phyloP scores from a whole-genome alignment of 2,329 filamentous ascomycete genomes.

The Aspergillus persii region DNA sequence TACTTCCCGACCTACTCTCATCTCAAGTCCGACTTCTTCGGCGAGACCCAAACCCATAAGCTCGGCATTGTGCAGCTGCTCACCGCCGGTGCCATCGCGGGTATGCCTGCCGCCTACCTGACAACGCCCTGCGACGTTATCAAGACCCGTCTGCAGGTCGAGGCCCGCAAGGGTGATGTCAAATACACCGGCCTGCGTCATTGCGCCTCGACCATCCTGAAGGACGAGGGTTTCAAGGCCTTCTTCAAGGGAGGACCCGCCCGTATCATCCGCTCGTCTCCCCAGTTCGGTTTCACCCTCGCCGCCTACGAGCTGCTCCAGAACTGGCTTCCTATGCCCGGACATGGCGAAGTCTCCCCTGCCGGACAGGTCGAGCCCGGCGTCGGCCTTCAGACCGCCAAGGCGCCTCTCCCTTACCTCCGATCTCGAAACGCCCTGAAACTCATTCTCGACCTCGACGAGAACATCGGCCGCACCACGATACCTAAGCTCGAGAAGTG shows the following conservation, averaged over 20 bases:
- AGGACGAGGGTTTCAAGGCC: slow-evolving; percentile 89
- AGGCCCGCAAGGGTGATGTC: slow-evolving; percentile 91
- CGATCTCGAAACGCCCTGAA: slow-evolving; percentile 88
- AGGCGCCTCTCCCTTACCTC: slow-evolving; percentile 63
- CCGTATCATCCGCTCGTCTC: slow-evolving; percentile 89
- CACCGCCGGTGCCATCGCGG: slow-evolving; percentile 89
- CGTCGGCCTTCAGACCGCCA: slow-evolving; percentile 63
- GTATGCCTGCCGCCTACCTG: slow-evolving; percentile 89
- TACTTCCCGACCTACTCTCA: slow-evolving; percentile 98
- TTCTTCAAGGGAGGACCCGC: slow-evolving; percentile 99
- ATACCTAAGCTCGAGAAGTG: slow-evolving; percentile 47
- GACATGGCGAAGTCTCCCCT: slow-evolving; percentile 54
- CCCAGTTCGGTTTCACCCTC: slow-evolving; percentile 96
- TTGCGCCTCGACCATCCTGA: slow-evolving; percentile 76
- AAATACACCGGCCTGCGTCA: slow-evolving; percentile 84
- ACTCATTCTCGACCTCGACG: slow-evolving; percentile 90
- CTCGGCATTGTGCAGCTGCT: slow-evolving; percentile 87
- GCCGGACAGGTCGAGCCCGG: slow-evolving; percentile 63
- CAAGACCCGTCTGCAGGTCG: slow-evolving; percentile 97
- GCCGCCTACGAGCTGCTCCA: slow-evolving; percentile 93
- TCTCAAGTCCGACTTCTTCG: slow-evolving; percentile 89
- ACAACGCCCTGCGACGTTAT: slow-evolving; percentile 98
- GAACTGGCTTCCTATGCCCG: slow-evolving; percentile 74
- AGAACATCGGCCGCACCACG: slow-evolving; percentile 80
- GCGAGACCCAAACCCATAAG: slow-evolving; percentile 82